Evolutionary conservation across 495 filamentous ascomycete species (phyloP), one percentile per base, ranked within the genome.

Genomic region (Talaromyces nanjingensis): DNA sequence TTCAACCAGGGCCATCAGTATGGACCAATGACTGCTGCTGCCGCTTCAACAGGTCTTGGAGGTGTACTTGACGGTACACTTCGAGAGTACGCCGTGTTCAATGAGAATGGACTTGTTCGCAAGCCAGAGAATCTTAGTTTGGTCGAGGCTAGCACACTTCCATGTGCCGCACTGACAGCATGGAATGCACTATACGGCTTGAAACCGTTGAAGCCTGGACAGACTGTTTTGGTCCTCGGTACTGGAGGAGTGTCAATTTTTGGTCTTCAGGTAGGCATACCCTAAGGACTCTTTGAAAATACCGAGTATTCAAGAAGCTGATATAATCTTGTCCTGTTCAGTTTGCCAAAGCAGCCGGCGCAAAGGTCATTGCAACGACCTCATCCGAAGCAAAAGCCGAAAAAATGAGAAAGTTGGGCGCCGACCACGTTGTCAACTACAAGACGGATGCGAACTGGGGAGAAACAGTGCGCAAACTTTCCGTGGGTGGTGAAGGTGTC

Each of bases 131-230:
- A 87, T 65, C 77, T 93, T 11, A 81, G 75, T 65, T 80, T 80
- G 25, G 64, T 83, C 8, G 88, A 94, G 71, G 86, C 82, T 2
- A 82, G 84, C 54, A 89, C 89, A 0, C 77, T 96, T 6, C 67
- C 81, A 0, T 94, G 91, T 66, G 91, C 91, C 0, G 91, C 78
- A 1, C 66, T 94, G 56, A 94, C 91, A 3, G 86, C 85, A 12
- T 96, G 91, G 91, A 94, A 94, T 65, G 89, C 84, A 6, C 76
- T 96, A 4, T 94, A 89, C 65, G 91, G 90, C 0, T 65, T 93
- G 39, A 86, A 80, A 71, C 69, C 74, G 0, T 65, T 94, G 62
- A 84, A 82, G 72, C 85, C 87, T 0, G 91, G 91, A 1, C 78
- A 93, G 60, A 78, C 73, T 3, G 89, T 96, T 1, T 72, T 96